Evolutionary conservation across 257 asterid species (phyloP).

Genomic region (Scutellaria baicalensis): DNA sequence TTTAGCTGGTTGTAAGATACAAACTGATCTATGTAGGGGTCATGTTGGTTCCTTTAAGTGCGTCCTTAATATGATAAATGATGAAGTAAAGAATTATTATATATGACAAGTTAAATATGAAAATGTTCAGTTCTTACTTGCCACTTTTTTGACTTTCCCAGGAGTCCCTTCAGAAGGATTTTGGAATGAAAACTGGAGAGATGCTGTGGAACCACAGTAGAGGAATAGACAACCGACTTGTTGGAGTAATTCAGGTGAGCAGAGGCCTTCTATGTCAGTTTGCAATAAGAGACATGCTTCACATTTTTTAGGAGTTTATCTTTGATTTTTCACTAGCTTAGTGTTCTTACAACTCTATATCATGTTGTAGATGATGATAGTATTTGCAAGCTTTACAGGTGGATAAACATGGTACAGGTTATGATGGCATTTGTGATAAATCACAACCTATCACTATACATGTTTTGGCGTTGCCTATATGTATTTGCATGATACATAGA

Average conservation of each 20-base stretch:
- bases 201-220: constrained; percentile 91
- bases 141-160: constrained; percentile 26
- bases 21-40: no score
- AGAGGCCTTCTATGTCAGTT: neutral
- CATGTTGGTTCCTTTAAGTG: neutral
- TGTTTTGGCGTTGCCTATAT: neutral
- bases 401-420: neutral
- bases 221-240: constrained; percentile 78
- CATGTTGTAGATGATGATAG: neutral
- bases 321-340: neutral
- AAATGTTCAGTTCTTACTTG: neutral
- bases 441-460: neutral
- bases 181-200: constrained; percentile 84
- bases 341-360: neutral
- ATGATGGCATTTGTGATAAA: neutral
- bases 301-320: neutral
- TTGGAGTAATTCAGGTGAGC: constrained; percentile 59
- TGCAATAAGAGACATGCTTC: neutral
- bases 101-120: neutral
- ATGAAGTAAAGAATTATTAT: neutral
- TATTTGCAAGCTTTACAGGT: neutral
- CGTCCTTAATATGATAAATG: neutral
- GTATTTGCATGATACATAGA: neutral
- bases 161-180: constrained; percentile 94
- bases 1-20: no score